Base-by-base conservation (phyloP, 352 stramenopile genomes). In the Globisporangium camurandrum region DNA sequence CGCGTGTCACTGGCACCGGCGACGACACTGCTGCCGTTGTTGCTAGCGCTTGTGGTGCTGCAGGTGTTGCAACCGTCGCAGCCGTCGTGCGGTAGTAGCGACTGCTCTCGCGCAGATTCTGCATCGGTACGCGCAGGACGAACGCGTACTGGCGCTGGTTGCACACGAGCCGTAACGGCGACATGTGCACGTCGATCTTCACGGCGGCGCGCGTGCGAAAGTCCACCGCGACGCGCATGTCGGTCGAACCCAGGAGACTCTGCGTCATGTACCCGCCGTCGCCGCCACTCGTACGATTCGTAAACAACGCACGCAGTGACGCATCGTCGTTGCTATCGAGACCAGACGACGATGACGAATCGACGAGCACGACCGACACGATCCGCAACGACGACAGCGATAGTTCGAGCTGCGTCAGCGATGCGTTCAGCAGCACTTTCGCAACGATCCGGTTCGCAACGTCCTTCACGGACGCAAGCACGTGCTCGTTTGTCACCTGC, bases 81-180 rank as follows among this genome's bases (percentile, higher is more conserved):
- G 41, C 20, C 4, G 26, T 14, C 20, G 57, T 27, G 23, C 73
- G 77, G 36, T 58, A 50, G 30, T 84, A 83, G 3, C 71, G 75
- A 53, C 72, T 79, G 10, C 63, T 64, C 50, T 93, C 83, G 37
- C 66, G 58, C 20, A 87, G 73, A 47, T 93, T 92, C 41, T 88
- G 77, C 36, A 86, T 69, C 16, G 83, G 80, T 3, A 88, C 66
- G 17, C 75, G 69, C 20, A 92, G 50, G 19, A 93, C 55, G 49
- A 93, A 88, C 0, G 71, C 75, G 43, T 92, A 89, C 40, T 93
- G 83, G 31, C 88, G 80, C 54, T 88, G 72, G 43, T 88, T 92
- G 53, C 80, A 93, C 10, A 93, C 80, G 0, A 92, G 61, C 1
- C 75, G 76, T 49, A 93, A 59, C 6, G 83, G 80, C 26, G 64